Evolutionary conservation across 257 asterid species (phyloP).

Genomic region (Solanum habrochaites): DNA sequence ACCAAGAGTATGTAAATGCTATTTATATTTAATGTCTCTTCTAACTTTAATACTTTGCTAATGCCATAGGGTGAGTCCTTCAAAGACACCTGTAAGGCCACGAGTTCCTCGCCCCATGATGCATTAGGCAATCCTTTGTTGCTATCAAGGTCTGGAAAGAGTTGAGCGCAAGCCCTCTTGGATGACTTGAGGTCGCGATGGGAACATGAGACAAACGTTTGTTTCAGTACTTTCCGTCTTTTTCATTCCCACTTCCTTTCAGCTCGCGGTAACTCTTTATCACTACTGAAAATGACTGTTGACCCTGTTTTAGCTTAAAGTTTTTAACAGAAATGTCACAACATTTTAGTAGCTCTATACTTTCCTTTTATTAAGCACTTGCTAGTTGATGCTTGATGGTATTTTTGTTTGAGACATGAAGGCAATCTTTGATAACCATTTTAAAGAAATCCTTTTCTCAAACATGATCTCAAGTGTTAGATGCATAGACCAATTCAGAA

Average conservation of each 20-base stretch:
- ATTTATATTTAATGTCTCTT: not conserved
- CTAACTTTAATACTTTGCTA: not conserved
- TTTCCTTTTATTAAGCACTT: not conserved
- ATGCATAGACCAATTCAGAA: not conserved
- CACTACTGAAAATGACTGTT: not conserved
- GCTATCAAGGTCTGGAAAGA: slow-evolving; percentile 3
- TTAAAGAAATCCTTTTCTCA: not conserved
- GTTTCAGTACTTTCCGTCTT: not conserved
- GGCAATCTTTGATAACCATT: not conserved
- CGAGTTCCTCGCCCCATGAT: slow-evolving; percentile 35
- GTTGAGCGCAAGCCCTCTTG: slow-evolving; percentile 24
- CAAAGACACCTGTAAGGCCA: slow-evolving; percentile 97
- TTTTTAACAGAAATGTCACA: not conserved
- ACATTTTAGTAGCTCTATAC: not conserved
- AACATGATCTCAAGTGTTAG: not conserved
- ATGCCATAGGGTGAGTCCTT: slow-evolving; percentile 80
- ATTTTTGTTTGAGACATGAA: not conserved
- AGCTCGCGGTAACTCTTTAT: not conserved
- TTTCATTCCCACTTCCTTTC: not conserved
- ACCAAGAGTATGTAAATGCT: not conserved
- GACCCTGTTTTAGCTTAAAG: not conserved
- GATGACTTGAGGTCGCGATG: slow-evolving; percentile 8
- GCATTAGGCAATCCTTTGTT: slow-evolving; percentile 17
- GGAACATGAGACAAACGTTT: slow-evolving; percentile 5
- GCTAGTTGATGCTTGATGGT: not conserved